These are phyloP conservation scores for Gypsophila paniculata DNA, from an alignment of 179 eudicot species.

Conservation along the genomic window DNA sequence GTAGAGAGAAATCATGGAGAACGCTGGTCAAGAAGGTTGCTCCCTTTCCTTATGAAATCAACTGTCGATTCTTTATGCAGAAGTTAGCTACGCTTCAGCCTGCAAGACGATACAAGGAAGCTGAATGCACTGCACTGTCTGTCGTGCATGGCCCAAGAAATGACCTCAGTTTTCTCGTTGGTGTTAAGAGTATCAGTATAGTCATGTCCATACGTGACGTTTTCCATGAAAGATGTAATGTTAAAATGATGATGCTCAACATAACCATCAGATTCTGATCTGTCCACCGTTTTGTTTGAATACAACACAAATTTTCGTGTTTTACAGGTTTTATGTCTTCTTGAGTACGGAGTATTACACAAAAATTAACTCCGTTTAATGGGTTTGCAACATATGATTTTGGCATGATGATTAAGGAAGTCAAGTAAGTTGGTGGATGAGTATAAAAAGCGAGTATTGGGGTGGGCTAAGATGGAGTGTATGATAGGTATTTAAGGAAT, in stretches of 20 bases:
- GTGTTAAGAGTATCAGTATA: background rate
- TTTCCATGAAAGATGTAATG: background rate
- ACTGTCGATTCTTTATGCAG: background rate
- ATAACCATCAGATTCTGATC: background rate
- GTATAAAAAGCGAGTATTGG: no score
- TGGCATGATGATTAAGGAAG: no score
- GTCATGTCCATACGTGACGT: background rate
- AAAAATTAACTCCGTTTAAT: no score
- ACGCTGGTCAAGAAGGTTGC: constrained; percentile 44
- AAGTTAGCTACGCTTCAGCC: background rate
- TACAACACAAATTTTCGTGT: background rate
- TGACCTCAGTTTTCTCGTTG: background rate
- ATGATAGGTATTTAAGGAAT: no score
- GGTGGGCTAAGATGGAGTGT: no score
- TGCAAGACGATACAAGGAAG: constrained; percentile 5
- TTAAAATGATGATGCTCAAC: background rate
- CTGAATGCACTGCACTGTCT: background rate
- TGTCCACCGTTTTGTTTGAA: background rate
- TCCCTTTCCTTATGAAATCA: constrained; percentile 23
- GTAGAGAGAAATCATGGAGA: constrained; percentile 60
- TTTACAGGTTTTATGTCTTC: no score
- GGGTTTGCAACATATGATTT: no score
- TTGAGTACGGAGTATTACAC: no score
- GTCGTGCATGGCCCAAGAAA: background rate
- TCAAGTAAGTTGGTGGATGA: no score